A percentile compares a stretch with the other conserved stretches of the same genome.
These are phyloP conservation scores for Suillus tomentosus DNA, from an alignment of 768 basidiomycete genomes.

Conservation along the genomic window DNA sequence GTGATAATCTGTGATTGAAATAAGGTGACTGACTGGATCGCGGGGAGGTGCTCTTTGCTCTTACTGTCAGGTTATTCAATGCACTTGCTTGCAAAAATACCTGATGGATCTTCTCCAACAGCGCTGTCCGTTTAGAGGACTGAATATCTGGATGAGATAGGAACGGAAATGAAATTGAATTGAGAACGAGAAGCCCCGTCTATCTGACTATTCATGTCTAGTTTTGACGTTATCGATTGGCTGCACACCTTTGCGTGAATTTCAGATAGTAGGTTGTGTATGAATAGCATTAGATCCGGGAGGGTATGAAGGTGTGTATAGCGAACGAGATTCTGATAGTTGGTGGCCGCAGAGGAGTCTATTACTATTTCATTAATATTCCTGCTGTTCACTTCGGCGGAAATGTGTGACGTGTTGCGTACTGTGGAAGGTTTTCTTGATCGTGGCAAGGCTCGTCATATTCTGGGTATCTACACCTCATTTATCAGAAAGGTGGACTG, in stretches of 20 bases:
- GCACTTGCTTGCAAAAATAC: constrained; percentile 51
- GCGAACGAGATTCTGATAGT: constrained; percentile 25
- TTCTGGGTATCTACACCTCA: constrained; percentile 47
- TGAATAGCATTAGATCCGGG: constrained; percentile 57
- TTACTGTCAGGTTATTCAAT: constrained; percentile 52
- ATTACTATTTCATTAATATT: background rate
- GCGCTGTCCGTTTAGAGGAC: constrained; percentile 38
- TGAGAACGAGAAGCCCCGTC: constrained; percentile 64
- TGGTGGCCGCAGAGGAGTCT: constrained; percentile 48
- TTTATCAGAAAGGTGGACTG: constrained; percentile 10
- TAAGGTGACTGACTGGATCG: constrained; percentile 10
- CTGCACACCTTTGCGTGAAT: constrained; percentile 50
- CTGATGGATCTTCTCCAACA: constrained; percentile 57
- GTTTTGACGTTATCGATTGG: constrained; percentile 7
- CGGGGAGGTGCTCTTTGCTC: constrained; percentile 14
- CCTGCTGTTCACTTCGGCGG: background rate
- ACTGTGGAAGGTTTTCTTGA: constrained; percentile 31
- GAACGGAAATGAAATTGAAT: constrained; percentile 69
- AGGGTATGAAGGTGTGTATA: constrained; percentile 43
- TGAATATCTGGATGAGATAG: constrained; percentile 48
- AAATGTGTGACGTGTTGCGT: background rate
- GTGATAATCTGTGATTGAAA: constrained; percentile 45
- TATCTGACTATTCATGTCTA: constrained; percentile 24
- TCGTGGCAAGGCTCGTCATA: constrained; percentile 41
- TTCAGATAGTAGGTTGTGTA: constrained; percentile 53